Percentiles rank a stretch among this genome's conserved stretches.
These are phyloP conservation scores for Angomonas ambiguus DNA, from an alignment of 208 protist genomes.

Conservation along the genomic window DNA sequence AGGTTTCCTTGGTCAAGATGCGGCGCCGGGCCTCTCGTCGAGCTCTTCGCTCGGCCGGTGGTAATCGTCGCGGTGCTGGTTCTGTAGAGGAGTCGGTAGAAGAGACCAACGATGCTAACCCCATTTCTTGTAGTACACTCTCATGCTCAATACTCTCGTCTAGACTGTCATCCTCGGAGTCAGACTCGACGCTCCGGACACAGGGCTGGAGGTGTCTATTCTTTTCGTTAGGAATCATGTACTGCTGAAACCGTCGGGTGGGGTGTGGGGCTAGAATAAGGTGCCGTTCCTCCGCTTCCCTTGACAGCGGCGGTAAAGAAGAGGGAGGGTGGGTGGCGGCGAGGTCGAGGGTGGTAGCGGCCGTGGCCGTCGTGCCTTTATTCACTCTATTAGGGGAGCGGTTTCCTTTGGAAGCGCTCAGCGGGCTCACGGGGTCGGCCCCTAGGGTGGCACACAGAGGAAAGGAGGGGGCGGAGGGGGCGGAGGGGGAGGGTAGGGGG, in stretches of 20 bases:
- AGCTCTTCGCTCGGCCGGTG: not conserved
- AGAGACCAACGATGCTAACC: not conserved
- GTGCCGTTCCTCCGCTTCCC: not conserved
- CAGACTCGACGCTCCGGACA: not conserved
- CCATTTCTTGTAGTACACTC: not conserved
- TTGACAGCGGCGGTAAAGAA: not conserved
- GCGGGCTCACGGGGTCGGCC: no score
- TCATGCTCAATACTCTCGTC: not conserved
- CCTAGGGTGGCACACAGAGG: no score
- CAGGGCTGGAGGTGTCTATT: not conserved
- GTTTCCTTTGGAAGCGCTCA: no score
- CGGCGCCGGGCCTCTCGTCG: not conserved
- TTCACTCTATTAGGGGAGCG: no score
- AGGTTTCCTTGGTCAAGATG: not conserved
- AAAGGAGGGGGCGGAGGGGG: no score
- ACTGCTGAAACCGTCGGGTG: not conserved
- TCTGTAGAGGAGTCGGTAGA: not conserved
- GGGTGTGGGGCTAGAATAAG: no score
- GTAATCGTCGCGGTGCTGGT: not conserved
- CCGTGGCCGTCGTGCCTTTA: no score
- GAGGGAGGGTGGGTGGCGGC: no score
- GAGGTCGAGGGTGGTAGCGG: no score
- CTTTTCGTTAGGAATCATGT: slow-evolving; percentile 3
- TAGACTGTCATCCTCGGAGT: not conserved
- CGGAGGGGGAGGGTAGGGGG: no score